Evolutionary conservation across 371 early-diverging fungal species (phyloP).

Genomic region (Circinella umbellata): DNA sequence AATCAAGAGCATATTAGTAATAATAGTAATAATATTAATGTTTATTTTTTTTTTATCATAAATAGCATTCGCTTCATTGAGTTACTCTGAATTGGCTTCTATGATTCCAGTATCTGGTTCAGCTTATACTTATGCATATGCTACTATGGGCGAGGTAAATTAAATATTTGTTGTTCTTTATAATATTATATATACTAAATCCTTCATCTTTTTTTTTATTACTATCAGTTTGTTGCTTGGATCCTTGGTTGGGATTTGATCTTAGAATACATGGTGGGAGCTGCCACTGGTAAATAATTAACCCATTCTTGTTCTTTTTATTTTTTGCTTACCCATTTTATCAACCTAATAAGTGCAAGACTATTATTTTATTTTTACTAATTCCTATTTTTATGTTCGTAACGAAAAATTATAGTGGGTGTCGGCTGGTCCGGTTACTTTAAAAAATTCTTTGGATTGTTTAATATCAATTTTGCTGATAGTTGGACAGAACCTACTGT

Average conservation of each 20-base stretch:
- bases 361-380: background rate
- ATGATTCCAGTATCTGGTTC: slow-evolving; percentile 88
- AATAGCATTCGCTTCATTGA: slow-evolving; percentile 71
- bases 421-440: slow-evolving; percentile 85
- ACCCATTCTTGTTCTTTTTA: too few relatives aligned
- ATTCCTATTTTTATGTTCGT: background rate
- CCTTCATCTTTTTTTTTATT: background rate
- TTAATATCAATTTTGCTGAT: slow-evolving; percentile 45
- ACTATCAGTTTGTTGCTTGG: slow-evolving; percentile 68
- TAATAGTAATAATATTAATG: background rate
- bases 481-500: slow-evolving; percentile 70
- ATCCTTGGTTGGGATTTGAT: slow-evolving; percentile 86
- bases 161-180: too few relatives aligned
- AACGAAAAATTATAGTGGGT: slow-evolving; percentile 27
- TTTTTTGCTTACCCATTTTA: too few relatives aligned
- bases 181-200: too few relatives aligned
- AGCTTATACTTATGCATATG: slow-evolving; percentile 84
- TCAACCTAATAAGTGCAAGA: background rate
- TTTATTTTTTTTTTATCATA: background rate
- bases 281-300: slow-evolving; percentile 59
- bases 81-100: slow-evolving; percentile 83
- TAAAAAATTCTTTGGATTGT: slow-evolving; percentile 67
- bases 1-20: background rate
- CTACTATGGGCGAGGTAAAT: slow-evolving; percentile 77
- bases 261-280: slow-evolving; percentile 81